A percentile compares a stretch with the other conserved stretches of the same genome.
These are phyloP conservation scores for Petrea volubilis DNA, from an alignment of 257 asterid genomes.

Conservation along the genomic window DNA sequence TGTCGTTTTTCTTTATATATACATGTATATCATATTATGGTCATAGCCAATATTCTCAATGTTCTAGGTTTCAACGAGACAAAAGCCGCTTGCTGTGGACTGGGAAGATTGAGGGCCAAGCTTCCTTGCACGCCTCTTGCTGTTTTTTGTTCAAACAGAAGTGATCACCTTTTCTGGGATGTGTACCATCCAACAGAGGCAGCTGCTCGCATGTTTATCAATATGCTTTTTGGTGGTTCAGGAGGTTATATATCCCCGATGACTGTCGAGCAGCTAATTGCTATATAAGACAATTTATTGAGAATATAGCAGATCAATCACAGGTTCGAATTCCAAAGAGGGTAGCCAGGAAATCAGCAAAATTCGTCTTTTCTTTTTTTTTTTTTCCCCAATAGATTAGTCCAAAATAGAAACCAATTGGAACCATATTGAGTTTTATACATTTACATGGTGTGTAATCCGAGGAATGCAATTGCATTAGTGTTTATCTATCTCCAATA, in stretches of 20 bases:
- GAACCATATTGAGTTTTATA: background rate
- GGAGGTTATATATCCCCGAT: constrained; percentile 44
- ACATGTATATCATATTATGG: background rate
- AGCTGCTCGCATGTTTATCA: constrained; percentile 44
- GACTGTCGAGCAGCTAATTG: constrained; percentile 52
- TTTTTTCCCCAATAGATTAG: background rate
- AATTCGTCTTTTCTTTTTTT: no score
- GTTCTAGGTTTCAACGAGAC: constrained; percentile 59
- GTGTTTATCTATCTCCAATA: constrained; percentile 11
- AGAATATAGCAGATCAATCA: background rate
- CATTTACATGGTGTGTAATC: background rate
- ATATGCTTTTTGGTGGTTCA: constrained; percentile 34
- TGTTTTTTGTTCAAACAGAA: constrained; percentile 50
- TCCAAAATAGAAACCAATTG: background rate
- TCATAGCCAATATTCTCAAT: background rate
- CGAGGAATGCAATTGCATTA: background rate
- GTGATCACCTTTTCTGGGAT: constrained; percentile 72
- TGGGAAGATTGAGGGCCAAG: constrained; percentile 63
- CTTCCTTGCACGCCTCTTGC: constrained; percentile 73
- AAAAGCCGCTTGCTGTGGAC: constrained; percentile 80
- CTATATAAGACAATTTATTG: constrained; percentile 17
- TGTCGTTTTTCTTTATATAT: no score
- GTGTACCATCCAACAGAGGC: constrained; percentile 80
- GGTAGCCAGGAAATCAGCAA: no score
- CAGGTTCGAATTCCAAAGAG: no score